phyloP scores from a whole-genome alignment of 306 rosid species.

The Senna tora region DNA sequence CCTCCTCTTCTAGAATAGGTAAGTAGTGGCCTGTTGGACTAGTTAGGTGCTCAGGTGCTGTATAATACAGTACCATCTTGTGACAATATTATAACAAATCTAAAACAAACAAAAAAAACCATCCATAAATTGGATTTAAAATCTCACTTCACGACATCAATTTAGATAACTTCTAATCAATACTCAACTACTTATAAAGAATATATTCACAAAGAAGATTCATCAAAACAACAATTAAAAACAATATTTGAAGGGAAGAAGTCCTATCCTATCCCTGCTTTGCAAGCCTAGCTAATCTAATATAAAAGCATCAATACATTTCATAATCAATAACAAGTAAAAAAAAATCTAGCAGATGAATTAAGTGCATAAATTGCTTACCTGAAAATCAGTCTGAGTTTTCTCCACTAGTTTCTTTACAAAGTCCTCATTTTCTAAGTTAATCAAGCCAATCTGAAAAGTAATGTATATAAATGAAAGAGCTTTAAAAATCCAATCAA shows the following conservation, averaged over 20 bases:
- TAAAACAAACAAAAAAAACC: too few species aligned
- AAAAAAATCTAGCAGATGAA: slow-evolving; percentile 27
- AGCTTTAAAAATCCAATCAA: slow-evolving; percentile 27
- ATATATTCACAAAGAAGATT: neutral
- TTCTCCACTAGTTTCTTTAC: slow-evolving; percentile 71
- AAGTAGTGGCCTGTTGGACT: too few species aligned
- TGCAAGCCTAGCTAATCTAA: slow-evolving; percentile 15
- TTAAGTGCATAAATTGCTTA: slow-evolving; percentile 41
- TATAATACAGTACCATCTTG: too few species aligned
- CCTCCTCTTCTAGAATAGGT: too few species aligned
- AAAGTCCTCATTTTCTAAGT: slow-evolving; percentile 85
- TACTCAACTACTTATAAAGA: slow-evolving; percentile 20
- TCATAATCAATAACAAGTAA: slow-evolving; percentile 28
- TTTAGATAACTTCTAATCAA: slow-evolving; percentile 14
- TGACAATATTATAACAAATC: too few species aligned
- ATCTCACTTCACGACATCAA: neutral
- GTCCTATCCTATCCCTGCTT: neutral
- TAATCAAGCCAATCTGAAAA: slow-evolving; percentile 80
- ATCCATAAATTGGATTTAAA: neutral
- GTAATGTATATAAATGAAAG: slow-evolving; percentile 8
- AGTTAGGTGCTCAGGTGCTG: too few species aligned
- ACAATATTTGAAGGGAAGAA: neutral
- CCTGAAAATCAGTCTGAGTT: slow-evolving; percentile 75
- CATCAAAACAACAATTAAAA: too few species aligned
- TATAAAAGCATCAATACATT: slow-evolving; percentile 20